Evolutionary conservation across 2,329 filamentous ascomycete species (phyloP), one percentile per base, ranked within the genome.

Genomic region (Alternaria arbusti): DNA sequence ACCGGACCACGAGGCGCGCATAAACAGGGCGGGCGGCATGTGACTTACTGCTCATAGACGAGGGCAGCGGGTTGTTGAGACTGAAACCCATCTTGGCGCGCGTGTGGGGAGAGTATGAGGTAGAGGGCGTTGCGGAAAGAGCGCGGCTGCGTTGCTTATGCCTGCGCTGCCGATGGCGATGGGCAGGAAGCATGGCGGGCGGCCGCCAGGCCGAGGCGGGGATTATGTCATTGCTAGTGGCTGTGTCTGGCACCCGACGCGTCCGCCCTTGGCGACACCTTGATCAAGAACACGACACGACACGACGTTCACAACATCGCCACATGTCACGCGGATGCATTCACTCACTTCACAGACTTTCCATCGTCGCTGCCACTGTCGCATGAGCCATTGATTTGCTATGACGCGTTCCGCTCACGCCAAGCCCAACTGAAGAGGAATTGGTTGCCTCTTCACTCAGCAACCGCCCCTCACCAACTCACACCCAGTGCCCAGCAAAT

Each of bases 41-140:
- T 43, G 46, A 82, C 84, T 77, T 74, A 86, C 84, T 86, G 69
- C 79, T 78, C 82, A 86, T 84, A 36, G 82, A 85, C 66, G 83
- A 83, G 64, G 84, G 84, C 74, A 86, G 79, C 66, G 84, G 84
- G 72, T 86, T 86, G 72, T 86, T 86, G 75, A 86, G 80, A 67
- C 83, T 82, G 60, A 83, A 72, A 30, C 80, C 79, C 83, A 85
- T 84, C 30, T 25, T 57, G 63, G 43, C 40, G 56, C 17, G 44
- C 22, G 47, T 68, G 67, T 25, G 59, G 40, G 25, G 47, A 49
- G 30, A 47, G 43, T 45, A 46, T 7, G 25, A 32, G 22, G 17
- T 45, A n/a, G 36, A 36, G 26, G 7, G 45, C n/a, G 52, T 30
- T 51, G 50, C 36, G 55, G 45, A 56, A 47, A 58, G 28, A 44